Percentiles rank a stretch among this genome's conserved stretches.
These are phyloP conservation scores for Vigna angularis DNA, from an alignment of 306 rosid species.

Conservation along the genomic window DNA sequence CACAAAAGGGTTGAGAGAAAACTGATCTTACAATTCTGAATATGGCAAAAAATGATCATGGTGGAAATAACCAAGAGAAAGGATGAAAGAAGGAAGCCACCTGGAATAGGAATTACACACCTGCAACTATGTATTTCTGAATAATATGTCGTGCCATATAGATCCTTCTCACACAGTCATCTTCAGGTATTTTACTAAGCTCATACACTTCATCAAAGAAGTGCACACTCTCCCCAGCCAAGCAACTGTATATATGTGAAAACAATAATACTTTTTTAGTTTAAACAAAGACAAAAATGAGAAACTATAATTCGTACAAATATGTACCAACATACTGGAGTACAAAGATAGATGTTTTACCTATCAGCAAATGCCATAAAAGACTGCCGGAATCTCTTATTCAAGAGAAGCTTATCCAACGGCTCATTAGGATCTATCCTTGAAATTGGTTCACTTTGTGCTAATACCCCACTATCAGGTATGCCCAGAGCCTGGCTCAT, in stretches of 20 bases:
- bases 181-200: conserved; percentile 77
- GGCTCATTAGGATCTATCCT: conserved; percentile 78
- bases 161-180: conserved; percentile 87
- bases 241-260: conserved; percentile 72
- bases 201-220: conserved; percentile 90
- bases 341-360: conserved; percentile 49
- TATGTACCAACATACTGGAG: conserved; percentile 23
- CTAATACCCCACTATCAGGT: conserved; percentile 83
- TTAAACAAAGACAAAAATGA: background rate
- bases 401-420: conserved; percentile 83
- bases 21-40: conserved; percentile 12
- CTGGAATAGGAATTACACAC: conserved; percentile 49
- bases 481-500: conserved; percentile 98
- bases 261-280: conserved; percentile 30
- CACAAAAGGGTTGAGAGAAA: conserved; percentile 14
- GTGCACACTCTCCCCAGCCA: conserved; percentile 99
- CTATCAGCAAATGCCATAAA: conserved; percentile 97
- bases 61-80: background rate
- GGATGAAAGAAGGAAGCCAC: conserved; percentile 27
- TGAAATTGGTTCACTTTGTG: conserved; percentile 59
- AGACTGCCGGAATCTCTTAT: conserved; percentile 84
- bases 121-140: conserved; percentile 86
- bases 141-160: conserved; percentile 97
- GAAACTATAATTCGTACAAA: conserved; percentile 19
- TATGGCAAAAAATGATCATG: conserved; percentile 2